Base-by-base conservation (phyloP, 1,139 yeast genomes). In the Sugiyamaella castrensis region DNA sequence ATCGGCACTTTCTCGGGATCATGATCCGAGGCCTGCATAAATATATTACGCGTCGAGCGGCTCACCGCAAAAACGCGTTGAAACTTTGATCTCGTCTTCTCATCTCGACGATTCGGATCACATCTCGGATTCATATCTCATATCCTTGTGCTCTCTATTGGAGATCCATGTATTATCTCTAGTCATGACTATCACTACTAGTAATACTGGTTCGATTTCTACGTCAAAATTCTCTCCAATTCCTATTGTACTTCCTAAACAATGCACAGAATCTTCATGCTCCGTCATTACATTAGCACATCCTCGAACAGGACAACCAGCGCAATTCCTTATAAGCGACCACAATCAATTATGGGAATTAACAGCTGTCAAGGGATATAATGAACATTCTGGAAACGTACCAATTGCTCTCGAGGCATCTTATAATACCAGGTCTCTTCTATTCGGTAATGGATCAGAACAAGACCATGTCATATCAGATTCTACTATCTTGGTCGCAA, bases 401-500 rank as follows among this genome's bases (percentile, higher is more conserved):
- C 42, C 46, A 15, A 42, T 46, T 26, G 33, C 44, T 4, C 37
- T 43, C 2, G 50, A 47, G 27, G 59, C 59, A 2, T 28, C 41
- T 26, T 47, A 54, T 32, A 45, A 50, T 19, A 57, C 61, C 10
- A 55, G 66, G 6, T 59, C 65, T 10, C 54, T 60, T 15, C 37
- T 61, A 26, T 54, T 59, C 40, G 41, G 50, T 11, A 37, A 48
- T 19, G 35, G 56, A 44, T 8, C 42, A 44, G 11, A 53, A 54
- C 15, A 34, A 31, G 24, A 19, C 5, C 24, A 19, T 5, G 37
- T 43, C 42, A 37, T 43, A 19, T 43, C 47, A 2, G 63, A 63
- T 36, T 59, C 67, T 4, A 32, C 51, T 8, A 24, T 69, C 8
- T 44, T 56, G n/a, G 59, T 65, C 5, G 60, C 67, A 7, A 63